phyloP scores from a whole-genome alignment of 108 stramenopile species.

The Nitzschia sp. region DNA sequence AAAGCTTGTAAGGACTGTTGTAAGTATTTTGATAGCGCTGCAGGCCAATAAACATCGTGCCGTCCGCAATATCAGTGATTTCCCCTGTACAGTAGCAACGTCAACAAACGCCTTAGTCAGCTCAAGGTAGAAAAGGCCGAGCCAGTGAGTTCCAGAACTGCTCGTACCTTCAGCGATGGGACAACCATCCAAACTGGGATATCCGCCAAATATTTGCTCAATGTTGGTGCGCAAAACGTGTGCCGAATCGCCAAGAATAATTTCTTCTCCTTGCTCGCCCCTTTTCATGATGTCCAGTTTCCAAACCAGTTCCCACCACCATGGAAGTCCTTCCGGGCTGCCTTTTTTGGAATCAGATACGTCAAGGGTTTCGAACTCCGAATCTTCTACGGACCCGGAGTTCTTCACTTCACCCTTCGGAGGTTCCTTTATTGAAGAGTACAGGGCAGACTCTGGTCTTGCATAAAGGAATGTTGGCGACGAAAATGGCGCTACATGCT shows the following conservation, averaged over 20 bases:
- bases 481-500: not conserved
- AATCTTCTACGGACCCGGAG: not conserved
- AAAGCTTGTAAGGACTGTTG: constrained; percentile 93
- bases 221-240: constrained; percentile 86
- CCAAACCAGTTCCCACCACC: constrained; percentile 91
- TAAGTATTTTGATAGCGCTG: constrained; percentile 81
- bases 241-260: constrained; percentile 82
- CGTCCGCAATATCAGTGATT: constrained; percentile 86
- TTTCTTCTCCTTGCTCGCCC: constrained; percentile 62
- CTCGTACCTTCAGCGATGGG: constrained; percentile 75
- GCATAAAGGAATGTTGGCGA: not conserved
- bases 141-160: too few species aligned
- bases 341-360: constrained; percentile 12
- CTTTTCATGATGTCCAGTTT: constrained; percentile 68
- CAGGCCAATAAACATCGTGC: constrained; percentile 93
- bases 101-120: too few species aligned
- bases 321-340: constrained; percentile 73
- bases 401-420: not conserved
- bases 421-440: not conserved
- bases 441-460: not conserved
- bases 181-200: constrained; percentile 86
- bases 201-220: constrained; percentile 95
- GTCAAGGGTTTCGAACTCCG: not conserved
- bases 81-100: constrained; percentile 53
- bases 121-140: too few species aligned